Base-by-base conservation (phyloP, 495 filamentous ascomycete species). In the Parathielavia appendiculata region DNA sequence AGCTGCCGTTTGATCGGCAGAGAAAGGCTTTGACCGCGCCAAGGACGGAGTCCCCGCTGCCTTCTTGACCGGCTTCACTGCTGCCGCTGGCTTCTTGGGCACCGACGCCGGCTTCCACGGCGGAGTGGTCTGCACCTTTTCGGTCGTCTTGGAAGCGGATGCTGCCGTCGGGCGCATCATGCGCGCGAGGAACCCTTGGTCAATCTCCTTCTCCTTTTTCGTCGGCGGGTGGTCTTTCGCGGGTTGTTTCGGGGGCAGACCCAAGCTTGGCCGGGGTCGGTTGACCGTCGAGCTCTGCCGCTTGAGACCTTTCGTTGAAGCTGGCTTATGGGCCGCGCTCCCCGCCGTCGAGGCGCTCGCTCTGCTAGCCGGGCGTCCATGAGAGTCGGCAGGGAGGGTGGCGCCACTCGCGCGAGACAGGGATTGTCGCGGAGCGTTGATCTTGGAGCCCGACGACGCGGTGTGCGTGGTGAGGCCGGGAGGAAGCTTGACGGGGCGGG, bases 91-190 rank as follows among this genome's bases (percentile, higher is more conserved):
- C 44, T 48, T 54, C 44, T 59, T 58, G 20, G 47, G 2, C 4
- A 20, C 48, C 0, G 67, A 57, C 19, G 68, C 48, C 6, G 51
- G 61, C 40, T 71, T 76, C 47, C 75, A 66, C 0, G 77, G 75
- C 7, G 77, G 76, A 0, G 71, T 74, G 2, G 63, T 58, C n/a
- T 68, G 65, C 1, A 78, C 66, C 70, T 89, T 92, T 2, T 91
- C 89, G 17, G 87, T 79, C 0, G 83, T 80, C 72, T 92, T 96
- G 67, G 80, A 87, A 7, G 88, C 81, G 34, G 87, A 91, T 56
- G 83, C 83, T 22, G 87, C 83, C 10, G 91, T 97, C 5, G 91
- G 91, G 12, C 90, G 83, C 90, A 90, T 96, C 91, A 97, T 95
- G 56, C 91, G 79, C 9, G 88, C 89, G 16, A 97, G 77, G 73